Conservation (phyloP, 2,329 filamentous ascomycete species). For the Neopestalotiopsis sp. region DNA sequence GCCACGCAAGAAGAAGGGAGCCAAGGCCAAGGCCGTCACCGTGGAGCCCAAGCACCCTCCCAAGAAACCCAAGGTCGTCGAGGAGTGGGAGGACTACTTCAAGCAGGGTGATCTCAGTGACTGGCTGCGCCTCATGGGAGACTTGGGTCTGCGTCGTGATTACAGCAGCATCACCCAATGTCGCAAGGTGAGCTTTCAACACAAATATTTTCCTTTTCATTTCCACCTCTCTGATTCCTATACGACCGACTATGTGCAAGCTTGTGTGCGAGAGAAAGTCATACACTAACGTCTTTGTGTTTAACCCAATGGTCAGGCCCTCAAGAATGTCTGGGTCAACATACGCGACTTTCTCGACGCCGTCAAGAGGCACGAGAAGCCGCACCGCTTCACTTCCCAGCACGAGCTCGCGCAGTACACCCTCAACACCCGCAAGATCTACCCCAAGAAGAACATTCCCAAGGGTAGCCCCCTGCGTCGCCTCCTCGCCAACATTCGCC, state of each 20-base stretch:
- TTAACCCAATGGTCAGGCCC: conserved; percentile 37
- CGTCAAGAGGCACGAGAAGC: conserved; percentile 29
- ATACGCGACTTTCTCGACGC: conserved; percentile 54
- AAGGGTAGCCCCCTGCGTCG: conserved; percentile 45
- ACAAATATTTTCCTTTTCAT: too few species aligned
- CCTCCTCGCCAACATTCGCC: conserved; percentile 42
- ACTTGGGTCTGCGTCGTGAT: conserved; percentile 45
- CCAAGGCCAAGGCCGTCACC: neutral
- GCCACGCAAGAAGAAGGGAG: conserved; percentile 2
- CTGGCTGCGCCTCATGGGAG: conserved; percentile 51
- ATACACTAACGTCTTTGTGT: neutral
- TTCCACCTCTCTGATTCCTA: too few species aligned
- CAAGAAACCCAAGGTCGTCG: conserved; percentile 14
- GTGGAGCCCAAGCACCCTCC: neutral
- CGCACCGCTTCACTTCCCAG: conserved; percentile 40
- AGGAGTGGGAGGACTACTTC: conserved; percentile 33
- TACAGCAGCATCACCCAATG: conserved; percentile 52
- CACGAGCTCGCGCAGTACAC: conserved; percentile 44
- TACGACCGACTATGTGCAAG: too few species aligned
- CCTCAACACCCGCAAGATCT: conserved; percentile 41
- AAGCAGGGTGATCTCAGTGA: conserved; percentile 38
- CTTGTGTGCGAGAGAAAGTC: neutral
- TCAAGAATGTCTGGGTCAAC: conserved; percentile 51
- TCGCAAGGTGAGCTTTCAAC: conserved; percentile 49
- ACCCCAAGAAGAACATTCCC: conserved; percentile 50